Base-by-base conservation (phyloP, 768 basidiomycete species). In the Lactarius pseudohatsudake region DNA sequence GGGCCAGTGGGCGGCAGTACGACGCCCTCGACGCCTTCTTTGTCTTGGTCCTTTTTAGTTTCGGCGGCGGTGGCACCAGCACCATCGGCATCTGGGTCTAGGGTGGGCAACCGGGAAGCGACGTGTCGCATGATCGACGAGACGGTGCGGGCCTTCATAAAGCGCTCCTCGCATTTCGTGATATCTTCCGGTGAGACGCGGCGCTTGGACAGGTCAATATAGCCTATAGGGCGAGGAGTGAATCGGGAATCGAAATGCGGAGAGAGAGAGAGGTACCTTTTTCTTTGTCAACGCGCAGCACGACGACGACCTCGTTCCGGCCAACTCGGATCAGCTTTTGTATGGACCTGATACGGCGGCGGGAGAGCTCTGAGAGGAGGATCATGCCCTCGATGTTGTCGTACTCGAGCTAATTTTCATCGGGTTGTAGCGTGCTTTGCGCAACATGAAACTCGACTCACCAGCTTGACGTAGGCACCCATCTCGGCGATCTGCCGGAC, bases 311-410 rank as follows among this genome's bases (percentile, higher is more conserved):
- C 75, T 98, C 96, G 76, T 99, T 99, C 73, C 97, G 85, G 26
- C 97, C 97, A 9, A 98, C 94, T 41, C 96, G 84, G 76, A 99
- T 99, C 65, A 99, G 85, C 77, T 98, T 99, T 77, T 98, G 96
- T 36, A 99, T 97, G 8, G 93, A 96, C 71, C 96, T 80, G 73
- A 99, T 99, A 74, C 96, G 96, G 73, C 97, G 84, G 72, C 97
- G 81, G 5, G 96, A 98, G 2, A 99, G 88, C 76, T 98, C 97
- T 2, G 97, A 97, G n/a, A 99, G 88, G 15, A 98, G 80, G 72
- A 99, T 99, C 97, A 99, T 99, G 71, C 97, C 97, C 77, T 99
- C 97, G 61, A 96, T 97, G 76, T 96, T 96, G 77, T 99, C 96
- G 75, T 99, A 98, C 78, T 98, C 96, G 72, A 98, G 89, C 96